phyloP scores from a whole-genome alignment of 2,329 filamentous ascomycete genomes.

The Xylaria sp. region DNA sequence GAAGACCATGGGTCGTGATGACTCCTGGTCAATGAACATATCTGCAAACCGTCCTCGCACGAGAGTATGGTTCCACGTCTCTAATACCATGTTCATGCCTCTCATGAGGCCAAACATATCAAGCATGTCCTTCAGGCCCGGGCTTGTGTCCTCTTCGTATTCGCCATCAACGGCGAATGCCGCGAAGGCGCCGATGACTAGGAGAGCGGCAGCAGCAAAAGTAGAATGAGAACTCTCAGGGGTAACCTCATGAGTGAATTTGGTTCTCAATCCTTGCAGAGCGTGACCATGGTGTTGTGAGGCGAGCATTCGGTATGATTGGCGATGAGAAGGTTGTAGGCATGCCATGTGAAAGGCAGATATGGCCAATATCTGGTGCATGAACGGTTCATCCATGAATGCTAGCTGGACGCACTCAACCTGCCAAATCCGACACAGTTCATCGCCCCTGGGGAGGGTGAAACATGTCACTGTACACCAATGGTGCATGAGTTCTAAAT shows the following conservation, averaged over 20 bases:
- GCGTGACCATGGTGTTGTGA: constrained; percentile 5
- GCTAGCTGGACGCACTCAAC: constrained; percentile 7
- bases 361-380: constrained; percentile 16
- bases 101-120: constrained; percentile 12
- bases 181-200: constrained; percentile 7
- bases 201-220: constrained; percentile 1
- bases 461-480: constrained; percentile 11
- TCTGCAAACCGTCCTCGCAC: not conserved
- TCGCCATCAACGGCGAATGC: not conserved
- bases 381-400: constrained; percentile 7
- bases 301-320: not conserved
- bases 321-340: constrained; percentile 4
- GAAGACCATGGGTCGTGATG: constrained; percentile 8
- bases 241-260: constrained; percentile 8
- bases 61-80: not conserved
- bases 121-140: constrained; percentile 7
- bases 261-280: constrained; percentile 6
- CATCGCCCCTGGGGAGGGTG: constrained; percentile 6
- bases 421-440: constrained; percentile 10
- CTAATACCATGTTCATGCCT: constrained; percentile 1
- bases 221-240: constrained; percentile 9
- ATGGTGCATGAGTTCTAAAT: constrained; percentile 12
- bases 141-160: not conserved
- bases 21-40: not conserved
- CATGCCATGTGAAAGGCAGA: constrained; percentile 10